These are phyloP conservation scores for Blastocystis sp. DNA, from an alignment of 352 stramenopile species.

Conservation along the genomic window DNA sequence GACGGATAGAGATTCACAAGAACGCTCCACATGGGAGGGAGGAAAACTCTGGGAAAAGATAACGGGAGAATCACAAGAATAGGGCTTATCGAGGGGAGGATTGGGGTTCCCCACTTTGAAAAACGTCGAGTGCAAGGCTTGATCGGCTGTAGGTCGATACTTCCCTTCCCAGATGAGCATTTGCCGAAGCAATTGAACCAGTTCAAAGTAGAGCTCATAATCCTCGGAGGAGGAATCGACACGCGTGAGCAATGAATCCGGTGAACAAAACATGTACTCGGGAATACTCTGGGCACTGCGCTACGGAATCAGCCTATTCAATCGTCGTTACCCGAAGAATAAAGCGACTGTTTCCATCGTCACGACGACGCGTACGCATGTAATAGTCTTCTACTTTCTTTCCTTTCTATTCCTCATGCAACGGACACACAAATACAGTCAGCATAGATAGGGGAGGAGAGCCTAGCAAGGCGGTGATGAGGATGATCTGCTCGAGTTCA, in stretches of 20 bases:
- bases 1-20: constrained; percentile 17
- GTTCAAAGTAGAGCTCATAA: constrained; percentile 29
- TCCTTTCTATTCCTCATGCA: constrained; percentile 3
- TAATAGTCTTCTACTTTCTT: constrained; percentile 51
- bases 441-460: constrained; percentile 60
- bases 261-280: neutral
- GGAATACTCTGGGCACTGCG: neutral
- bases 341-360: constrained; percentile 44
- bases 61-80: neutral
- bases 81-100: neutral
- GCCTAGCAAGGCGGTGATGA: constrained; percentile 71
- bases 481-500: constrained; percentile 69
- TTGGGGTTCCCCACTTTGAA: constrained; percentile 6
- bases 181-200: constrained; percentile 1
- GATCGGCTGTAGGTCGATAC: constrained; percentile 4
- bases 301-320: neutral
- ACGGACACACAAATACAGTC: neutral
- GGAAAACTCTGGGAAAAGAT: neutral
- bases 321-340: neutral
- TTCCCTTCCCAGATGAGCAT: constrained; percentile 6
- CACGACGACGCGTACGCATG: neutral
- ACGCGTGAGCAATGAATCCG: neutral
- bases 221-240: neutral
- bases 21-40: neutral
- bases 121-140: constrained; percentile 3